Conservation (phyloP, 768 basidiomycete genomes). For the Serendipita sp. region DNA sequence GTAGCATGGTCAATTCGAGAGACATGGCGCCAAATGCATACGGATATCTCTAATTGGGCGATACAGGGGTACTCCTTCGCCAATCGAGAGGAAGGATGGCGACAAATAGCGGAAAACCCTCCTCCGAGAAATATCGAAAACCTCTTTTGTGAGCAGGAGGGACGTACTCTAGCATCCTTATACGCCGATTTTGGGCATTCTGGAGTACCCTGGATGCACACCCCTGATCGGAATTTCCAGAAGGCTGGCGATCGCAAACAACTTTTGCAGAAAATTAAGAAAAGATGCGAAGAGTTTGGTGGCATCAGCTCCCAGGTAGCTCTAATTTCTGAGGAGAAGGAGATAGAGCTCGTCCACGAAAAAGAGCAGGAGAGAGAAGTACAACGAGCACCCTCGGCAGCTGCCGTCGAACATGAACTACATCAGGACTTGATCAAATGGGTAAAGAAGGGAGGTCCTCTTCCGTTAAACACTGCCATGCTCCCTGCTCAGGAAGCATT, state of each 20-base stretch:
- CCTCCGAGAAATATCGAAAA: background rate
- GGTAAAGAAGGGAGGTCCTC: conserved; percentile 20
- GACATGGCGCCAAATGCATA: conserved; percentile 29
- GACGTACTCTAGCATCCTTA: background rate
- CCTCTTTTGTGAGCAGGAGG: background rate
- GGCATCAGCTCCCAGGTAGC: conserved; percentile 11
- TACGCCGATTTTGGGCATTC: background rate
- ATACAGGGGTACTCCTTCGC: conserved; percentile 20
- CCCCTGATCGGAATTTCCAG: background rate
- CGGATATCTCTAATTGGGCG: conserved; percentile 27
- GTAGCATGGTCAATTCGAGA: conserved; percentile 31
- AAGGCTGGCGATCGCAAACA: too few relatives aligned
- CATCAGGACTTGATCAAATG: conserved; percentile 18
- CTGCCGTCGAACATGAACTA: conserved; percentile 18
- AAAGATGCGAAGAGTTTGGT: background rate
- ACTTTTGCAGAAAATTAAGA: background rate
- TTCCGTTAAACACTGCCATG: background rate
- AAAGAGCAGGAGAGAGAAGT: conserved; percentile 28
- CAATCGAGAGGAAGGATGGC: background rate
- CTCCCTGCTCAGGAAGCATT: conserved; percentile 10
- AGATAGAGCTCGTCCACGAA: conserved; percentile 32
- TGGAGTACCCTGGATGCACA: background rate
- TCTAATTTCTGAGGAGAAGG: conserved; percentile 33
- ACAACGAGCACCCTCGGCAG: conserved; percentile 22
- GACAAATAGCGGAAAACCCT: background rate